Conservation (phyloP, 208 protist genomes). For the Borovskyia barvae region DNA sequence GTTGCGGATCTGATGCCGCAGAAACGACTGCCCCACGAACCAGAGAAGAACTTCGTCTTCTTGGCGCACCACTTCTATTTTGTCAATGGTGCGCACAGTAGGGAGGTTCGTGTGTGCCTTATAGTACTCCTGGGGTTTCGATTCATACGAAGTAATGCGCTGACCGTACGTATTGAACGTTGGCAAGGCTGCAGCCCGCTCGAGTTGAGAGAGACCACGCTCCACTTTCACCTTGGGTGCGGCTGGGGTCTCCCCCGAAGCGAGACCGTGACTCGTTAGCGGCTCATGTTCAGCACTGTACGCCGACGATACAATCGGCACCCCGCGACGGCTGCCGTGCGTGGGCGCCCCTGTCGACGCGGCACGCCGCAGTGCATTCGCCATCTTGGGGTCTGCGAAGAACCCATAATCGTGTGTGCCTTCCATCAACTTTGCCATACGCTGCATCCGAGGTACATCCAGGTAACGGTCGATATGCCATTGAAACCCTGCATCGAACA, state of each 20-base stretch:
- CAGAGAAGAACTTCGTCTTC: conserved; percentile 88
- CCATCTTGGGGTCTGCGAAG: conserved; percentile 88
- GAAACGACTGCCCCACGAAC: conserved; percentile 82
- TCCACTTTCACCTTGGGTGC: conserved; percentile 65
- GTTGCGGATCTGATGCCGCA: conserved; percentile 87
- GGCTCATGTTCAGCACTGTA: conserved; percentile 50
- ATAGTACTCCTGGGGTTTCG: conserved; percentile 64
- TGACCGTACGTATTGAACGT: conserved; percentile 87
- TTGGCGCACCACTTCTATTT: conserved; percentile 79
- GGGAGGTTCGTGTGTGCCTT: conserved; percentile 73
- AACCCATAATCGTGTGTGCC: conserved; percentile 85
- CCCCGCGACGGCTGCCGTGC: conserved; percentile 7
- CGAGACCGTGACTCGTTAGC: conserved; percentile 30
- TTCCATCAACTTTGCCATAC: conserved; percentile 61
- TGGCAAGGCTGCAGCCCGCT: conserved; percentile 69
- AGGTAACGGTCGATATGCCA: conserved; percentile 89
- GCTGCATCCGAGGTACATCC: conserved; percentile 79
- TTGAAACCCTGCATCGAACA: conserved; percentile 82
- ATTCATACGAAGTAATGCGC: conserved; percentile 53
- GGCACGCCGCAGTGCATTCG: conserved; percentile 70
- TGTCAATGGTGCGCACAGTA: conserved; percentile 80
- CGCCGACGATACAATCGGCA: conserved; percentile 31
- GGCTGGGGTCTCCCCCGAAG: conserved; percentile 21
- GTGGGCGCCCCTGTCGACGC: conserved; percentile 13
- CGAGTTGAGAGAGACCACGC: conserved; percentile 57